These are phyloP conservation scores for Citeromyces siamensis DNA, from an alignment of 1,139 yeast genomes.

Conservation along the genomic window DNA sequence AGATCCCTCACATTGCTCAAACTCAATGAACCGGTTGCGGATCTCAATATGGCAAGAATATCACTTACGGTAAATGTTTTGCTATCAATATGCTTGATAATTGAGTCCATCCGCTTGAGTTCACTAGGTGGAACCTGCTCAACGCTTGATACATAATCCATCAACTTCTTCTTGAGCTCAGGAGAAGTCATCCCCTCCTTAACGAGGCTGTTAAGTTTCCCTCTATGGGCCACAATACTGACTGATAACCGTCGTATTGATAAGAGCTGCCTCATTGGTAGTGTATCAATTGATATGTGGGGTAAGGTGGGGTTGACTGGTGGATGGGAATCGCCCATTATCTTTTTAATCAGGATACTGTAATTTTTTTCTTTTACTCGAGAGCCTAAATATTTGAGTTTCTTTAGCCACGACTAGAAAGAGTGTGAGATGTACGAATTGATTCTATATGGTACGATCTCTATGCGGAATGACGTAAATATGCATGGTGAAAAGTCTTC, in stretches of 20 bases:
- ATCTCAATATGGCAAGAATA: background rate
- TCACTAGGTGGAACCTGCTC: background rate
- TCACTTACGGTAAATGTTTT: background rate
- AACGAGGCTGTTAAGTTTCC: background rate
- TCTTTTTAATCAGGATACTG: no score
- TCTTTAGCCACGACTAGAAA: no score
- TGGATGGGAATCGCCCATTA: no score
- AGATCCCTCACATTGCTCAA: background rate
- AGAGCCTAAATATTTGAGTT: no score
- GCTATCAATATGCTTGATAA: background rate
- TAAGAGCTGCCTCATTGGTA: no score
- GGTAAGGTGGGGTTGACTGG: background rate
- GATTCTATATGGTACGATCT: no score
- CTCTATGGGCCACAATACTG: background rate
- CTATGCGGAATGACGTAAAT: no score
- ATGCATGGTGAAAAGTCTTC: no score
- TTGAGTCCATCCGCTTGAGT: background rate
- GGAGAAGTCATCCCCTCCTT: background rate
- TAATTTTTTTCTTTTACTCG: no score
- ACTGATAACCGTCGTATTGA: background rate
- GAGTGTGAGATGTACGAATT: no score
- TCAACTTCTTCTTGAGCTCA: background rate
- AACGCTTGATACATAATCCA: background rate
- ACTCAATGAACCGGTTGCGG: background rate
- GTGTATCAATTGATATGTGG: background rate